These are phyloP conservation scores for Saccharomyces hybrid DNA, from an alignment of 1,139 yeast species.

Conservation along the genomic window DNA sequence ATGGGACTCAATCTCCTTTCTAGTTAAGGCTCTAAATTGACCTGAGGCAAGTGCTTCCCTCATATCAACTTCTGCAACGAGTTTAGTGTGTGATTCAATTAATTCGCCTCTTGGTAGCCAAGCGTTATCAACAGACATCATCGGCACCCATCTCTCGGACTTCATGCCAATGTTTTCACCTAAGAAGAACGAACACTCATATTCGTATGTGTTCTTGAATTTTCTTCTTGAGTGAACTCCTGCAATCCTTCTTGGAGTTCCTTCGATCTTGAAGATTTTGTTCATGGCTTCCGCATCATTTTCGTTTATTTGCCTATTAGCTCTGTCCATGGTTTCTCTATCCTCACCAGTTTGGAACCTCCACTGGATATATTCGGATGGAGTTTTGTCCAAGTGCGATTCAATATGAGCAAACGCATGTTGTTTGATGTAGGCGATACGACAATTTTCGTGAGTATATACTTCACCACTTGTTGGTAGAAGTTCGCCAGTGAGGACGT, in stretches of 20 bases:
- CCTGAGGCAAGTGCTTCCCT: conserved; percentile 99
- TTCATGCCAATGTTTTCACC: conserved; percentile 99
- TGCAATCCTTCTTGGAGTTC: conserved; percentile 91
- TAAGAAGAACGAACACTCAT: conserved; percentile 89
- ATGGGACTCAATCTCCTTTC: conserved; percentile 98
- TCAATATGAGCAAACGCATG: conserved; percentile 99
- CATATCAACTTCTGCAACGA: conserved; percentile 99
- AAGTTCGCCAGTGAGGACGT: conserved; percentile 97
- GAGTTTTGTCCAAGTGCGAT: conserved; percentile 96
- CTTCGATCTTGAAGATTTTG: conserved; percentile 97
- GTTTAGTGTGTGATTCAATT: conserved; percentile 94
- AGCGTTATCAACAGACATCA: conserved; percentile 98
- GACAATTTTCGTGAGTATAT: conserved; percentile 97
- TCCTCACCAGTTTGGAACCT: conserved; percentile 99
- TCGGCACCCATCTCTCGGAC: conserved; percentile 98
- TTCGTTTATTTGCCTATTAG: conserved; percentile 96
- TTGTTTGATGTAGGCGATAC: conserved; percentile 98
- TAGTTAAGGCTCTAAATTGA: conserved; percentile 98
- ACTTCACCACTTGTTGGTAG: conserved; percentile 96
- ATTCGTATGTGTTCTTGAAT: conserved; percentile 99
- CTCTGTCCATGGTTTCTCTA: conserved; percentile 99
- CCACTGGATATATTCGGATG: conserved; percentile 99
- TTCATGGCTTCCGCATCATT: conserved; percentile 95
- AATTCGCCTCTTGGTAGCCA: conserved; percentile 99
- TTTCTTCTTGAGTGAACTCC: conserved; percentile 96